Evolutionary conservation across 2,329 filamentous ascomycete genomes (phyloP).

Genomic region (Exserohilum turcica): DNA sequence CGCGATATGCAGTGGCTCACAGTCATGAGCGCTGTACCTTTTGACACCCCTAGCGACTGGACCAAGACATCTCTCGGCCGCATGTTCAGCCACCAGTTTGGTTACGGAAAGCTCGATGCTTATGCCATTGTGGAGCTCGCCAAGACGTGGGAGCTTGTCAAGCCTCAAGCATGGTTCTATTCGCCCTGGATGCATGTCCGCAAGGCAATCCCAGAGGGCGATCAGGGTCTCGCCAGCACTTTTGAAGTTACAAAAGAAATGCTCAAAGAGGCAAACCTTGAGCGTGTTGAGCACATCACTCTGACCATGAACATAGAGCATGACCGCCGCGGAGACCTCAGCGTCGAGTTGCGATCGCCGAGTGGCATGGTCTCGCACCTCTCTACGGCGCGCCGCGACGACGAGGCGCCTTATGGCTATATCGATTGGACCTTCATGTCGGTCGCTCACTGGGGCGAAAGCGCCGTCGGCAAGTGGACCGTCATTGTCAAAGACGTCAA

Average conservation of each 20-base stretch:
- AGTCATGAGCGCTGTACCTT: slow-evolving; percentile 79
- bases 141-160: slow-evolving; percentile 84
- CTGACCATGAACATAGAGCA: slow-evolving; percentile 97
- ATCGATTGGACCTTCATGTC: slow-evolving; percentile 99
- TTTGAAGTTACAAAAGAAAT: slow-evolving; percentile 83
- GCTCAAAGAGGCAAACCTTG: slow-evolving; percentile 81
- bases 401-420: slow-evolving; percentile 73
- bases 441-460: slow-evolving; percentile 95
- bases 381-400: slow-evolving; percentile 72
- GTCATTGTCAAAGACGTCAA: slow-evolving; percentile 84
- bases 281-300: slow-evolving; percentile 89
- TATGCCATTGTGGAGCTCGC: slow-evolving; percentile 83
- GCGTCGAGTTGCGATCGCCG: slow-evolving; percentile 88
- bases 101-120: slow-evolving; percentile 93
- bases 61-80: slow-evolving; percentile 79
- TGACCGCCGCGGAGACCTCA: slow-evolving; percentile 84
- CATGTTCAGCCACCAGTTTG: slow-evolving; percentile 91
- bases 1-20: slow-evolving; percentile 92
- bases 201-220: slow-evolving; percentile 81
- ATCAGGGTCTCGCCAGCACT: slow-evolving; percentile 75
- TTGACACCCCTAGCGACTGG: slow-evolving; percentile 81
- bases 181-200: slow-evolving; percentile 94
- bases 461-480: slow-evolving; percentile 86
- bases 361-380: slow-evolving; percentile 81
- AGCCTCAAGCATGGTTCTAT: slow-evolving; percentile 93